Base-by-base conservation (phyloP, 768 basidiomycete species). In the Dacryopinax spathularia region DNA sequence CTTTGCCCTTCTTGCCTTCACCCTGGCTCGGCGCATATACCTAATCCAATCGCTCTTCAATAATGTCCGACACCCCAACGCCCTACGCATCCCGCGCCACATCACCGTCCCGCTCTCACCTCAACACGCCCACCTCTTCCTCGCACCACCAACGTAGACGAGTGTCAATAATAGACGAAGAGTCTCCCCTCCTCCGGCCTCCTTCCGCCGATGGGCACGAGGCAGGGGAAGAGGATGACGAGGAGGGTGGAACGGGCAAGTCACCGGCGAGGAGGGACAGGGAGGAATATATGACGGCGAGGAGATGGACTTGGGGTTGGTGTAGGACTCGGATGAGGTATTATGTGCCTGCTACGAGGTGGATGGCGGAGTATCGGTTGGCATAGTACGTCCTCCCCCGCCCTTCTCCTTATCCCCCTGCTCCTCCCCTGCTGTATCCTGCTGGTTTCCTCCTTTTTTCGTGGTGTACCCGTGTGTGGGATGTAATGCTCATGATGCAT, bases 401-500 rank as follows among this genome's bases (percentile, higher is more conserved):
- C 16, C n/a, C n/a, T n/a, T n/a, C 41, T 34, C 25, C 61, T 74
- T 29, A 10, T 9, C 29, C 22, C 43, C 13, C 25, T 9, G 25
- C 43, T 10, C 43, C 13, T 22, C 43, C n/a, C n/a, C n/a, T n/a
- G n/a, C n/a, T n/a, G n/a, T n/a, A n/a, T 63, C 34, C 64, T 62
- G 34, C 18, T 62, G 44, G 36, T 22, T 61, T 61, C 60, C 62
- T 65, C 31, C 22, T 29, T 35, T 25, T 36, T 0, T 33, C 9
- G 27, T 64, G 9, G 60, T n/a, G 56, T 31, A 20, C 20, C 43
- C 16, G 16, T n/a, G 6, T 27, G 18, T 43, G 6, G 2, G 27
- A 33, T 15, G 4, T 29, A 0, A 13, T 65, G 85, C 83, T 37
- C 76, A 86, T 25, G 76, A 80, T 10, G 84, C 84, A 20, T 91